A percentile compares a stretch with the other conserved stretches of the same genome.
Evolutionary conservation across 2,329 filamentous ascomycete genomes (phyloP).

Genomic region (Aspergillus melleus): DNA sequence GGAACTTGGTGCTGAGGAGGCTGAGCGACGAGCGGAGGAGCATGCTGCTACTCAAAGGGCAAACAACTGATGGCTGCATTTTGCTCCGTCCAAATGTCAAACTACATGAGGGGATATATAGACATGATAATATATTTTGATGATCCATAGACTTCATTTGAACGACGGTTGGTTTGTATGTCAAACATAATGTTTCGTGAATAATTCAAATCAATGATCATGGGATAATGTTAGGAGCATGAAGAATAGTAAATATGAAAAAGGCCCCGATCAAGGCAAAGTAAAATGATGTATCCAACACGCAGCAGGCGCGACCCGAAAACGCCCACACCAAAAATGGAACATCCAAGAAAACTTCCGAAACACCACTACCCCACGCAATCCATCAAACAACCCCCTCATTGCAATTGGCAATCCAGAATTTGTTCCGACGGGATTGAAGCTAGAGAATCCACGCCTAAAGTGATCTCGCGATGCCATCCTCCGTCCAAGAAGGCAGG

Average conservation of each 20-base stretch:
- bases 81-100: too few species aligned
- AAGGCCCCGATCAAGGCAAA: not conserved
- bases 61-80: not conserved
- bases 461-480: conserved; percentile 15
- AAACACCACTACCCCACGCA: not conserved
- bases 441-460: not conserved
- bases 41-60: conserved; percentile 26
- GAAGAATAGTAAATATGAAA: too few species aligned
- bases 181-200: too few species aligned
- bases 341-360: not conserved
- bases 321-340: not conserved
- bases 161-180: too few species aligned
- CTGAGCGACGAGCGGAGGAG: conserved; percentile 30
- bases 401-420: not conserved
- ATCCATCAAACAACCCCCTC: not conserved
- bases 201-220: too few species aligned
- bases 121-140: too few species aligned
- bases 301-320: not conserved
- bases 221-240: too few species aligned
- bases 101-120: too few species aligned
- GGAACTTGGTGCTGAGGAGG: conserved; percentile 35
- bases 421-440: not conserved
- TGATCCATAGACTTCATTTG: too few species aligned
- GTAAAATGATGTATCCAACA: not conserved
- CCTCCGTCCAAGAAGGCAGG: conserved; percentile 23